Evolutionary conservation across 2,329 filamentous ascomycete genomes (phyloP), one percentile per base, ranked within the genome.

Genomic region (Phyllosticta citribraziliensis): DNA sequence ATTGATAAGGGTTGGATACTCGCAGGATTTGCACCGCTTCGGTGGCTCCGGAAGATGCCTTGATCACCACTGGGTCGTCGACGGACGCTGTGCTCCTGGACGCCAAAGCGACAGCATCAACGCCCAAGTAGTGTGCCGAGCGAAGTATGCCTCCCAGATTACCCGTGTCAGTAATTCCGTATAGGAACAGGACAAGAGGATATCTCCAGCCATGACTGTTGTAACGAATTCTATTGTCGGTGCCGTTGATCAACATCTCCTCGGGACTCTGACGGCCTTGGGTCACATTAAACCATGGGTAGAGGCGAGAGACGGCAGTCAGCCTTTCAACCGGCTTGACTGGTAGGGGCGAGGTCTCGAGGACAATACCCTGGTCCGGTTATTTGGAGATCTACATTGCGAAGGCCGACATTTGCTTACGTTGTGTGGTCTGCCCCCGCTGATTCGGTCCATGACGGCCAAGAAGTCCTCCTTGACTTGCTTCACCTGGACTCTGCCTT

Each of bases 131-230:
- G 69, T 90, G 88, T 2, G 91, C 91, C 5, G 90, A 90, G 40
- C 94, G 88, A 52, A 97, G 80, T 63, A 97, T 93, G 22, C 87
- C 91, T 52, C 94, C 94, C 0, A 97, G 78, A 70, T 99, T 99
- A 25, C 90, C 91, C 0, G 91, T 88, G 69, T 99, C 93, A 70
- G 65, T 66, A 75, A 95, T 86, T 59, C 87, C 83, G 66, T 94
- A 87, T 1, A 94, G 78, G 33, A 93, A 76, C 1, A 95, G 76
- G 9, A 95, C 79, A 30, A 95, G 79, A 0, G 90, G 90, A 57
- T 86, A 83, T 60, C 83, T 78, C 67, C 75, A 78, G 3, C 72
- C 70, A 2, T 70, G 69, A n/a, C 70, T 68, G 25, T 71, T 72
- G 61, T 76, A 79, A 22, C 66, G 66, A 52, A 89, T 84, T 1